Evolutionary conservation across 495 filamentous ascomycete genomes (phyloP).

Genomic region (Talaromyces liani): DNA sequence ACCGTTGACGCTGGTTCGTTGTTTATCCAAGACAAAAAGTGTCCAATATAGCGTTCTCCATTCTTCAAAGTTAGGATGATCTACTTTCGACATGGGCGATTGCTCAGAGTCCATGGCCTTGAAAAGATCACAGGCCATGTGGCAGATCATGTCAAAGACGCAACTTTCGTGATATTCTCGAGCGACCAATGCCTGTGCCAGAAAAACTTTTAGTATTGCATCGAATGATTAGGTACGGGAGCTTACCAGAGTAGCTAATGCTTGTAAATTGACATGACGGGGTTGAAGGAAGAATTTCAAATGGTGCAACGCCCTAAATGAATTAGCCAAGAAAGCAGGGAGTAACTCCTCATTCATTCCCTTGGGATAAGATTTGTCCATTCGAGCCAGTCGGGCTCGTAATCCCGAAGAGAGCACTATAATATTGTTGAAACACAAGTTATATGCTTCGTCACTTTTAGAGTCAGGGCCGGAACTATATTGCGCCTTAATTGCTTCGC

Average conservation of each 20-base stretch:
- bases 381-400: not conserved
- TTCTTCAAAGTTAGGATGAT: not conserved
- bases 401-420: slow-evolving; percentile 2
- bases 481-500: no score
- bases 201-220: not conserved
- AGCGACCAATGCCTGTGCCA: not conserved
- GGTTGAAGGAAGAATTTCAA: not conserved
- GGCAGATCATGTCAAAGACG: slow-evolving; percentile 1
- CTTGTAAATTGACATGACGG: no score
- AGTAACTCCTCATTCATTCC: not conserved
- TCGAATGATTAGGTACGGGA: no score
- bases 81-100: not conserved
- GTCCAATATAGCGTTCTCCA: not conserved
- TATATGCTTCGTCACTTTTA: not conserved
- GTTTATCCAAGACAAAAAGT: not conserved
- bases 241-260: no score
- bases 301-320: not conserved
- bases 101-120: slow-evolving; percentile 1
- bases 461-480: no score
- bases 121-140: slow-evolving; percentile 1
- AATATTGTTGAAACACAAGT: slow-evolving; percentile 1
- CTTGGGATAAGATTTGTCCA: slow-evolving; percentile 1
- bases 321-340: not conserved
- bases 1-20: not conserved
- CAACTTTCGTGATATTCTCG: slow-evolving; percentile 1